A percentile compares a stretch with the other conserved stretches of the same genome.
Conservation (phyloP, 257 asterid species). For the Handroanthus guayacan region DNA sequence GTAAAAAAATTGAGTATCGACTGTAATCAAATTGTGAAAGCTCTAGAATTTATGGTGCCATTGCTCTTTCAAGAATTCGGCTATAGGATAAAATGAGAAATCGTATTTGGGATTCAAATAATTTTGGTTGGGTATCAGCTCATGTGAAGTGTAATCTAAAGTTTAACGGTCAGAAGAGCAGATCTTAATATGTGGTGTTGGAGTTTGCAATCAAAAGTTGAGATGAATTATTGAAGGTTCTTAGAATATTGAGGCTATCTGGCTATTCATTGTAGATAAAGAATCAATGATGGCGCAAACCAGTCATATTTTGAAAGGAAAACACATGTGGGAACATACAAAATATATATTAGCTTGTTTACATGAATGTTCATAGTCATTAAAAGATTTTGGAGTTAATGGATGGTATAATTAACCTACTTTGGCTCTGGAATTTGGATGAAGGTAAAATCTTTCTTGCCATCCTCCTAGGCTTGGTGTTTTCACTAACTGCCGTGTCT, state of each 20-base stretch:
- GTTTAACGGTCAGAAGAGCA: not conserved
- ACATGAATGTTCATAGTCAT: not conserved
- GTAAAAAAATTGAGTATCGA: not conserved
- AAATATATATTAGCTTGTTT: conserved; percentile 1
- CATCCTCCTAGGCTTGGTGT: conserved; percentile 1
- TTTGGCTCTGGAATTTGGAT: not conserved
- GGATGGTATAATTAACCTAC: not conserved
- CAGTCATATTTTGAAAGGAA: not conserved
- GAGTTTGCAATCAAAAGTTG: conserved; percentile 1
- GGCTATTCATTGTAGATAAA: not conserved
- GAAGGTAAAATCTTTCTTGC: not conserved
- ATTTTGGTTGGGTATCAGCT: not conserved
- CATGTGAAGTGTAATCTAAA: not conserved
- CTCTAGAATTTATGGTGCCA: conserved; percentile 11
- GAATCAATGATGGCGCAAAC: not conserved
- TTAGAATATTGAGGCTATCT: not conserved
- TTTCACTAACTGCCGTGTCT: not conserved
- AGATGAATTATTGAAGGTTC: not conserved
- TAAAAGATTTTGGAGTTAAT: not conserved
- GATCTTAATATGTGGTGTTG: not conserved
- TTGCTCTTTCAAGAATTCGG: conserved; percentile 4
- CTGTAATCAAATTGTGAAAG: not conserved
- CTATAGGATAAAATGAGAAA: not conserved
- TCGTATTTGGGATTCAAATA: not conserved
- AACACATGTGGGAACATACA: not conserved